Evolutionary conservation across 1,284 basidiomycete genomes (phyloP).

Genomic region (Apiotrichum brassicae): DNA sequence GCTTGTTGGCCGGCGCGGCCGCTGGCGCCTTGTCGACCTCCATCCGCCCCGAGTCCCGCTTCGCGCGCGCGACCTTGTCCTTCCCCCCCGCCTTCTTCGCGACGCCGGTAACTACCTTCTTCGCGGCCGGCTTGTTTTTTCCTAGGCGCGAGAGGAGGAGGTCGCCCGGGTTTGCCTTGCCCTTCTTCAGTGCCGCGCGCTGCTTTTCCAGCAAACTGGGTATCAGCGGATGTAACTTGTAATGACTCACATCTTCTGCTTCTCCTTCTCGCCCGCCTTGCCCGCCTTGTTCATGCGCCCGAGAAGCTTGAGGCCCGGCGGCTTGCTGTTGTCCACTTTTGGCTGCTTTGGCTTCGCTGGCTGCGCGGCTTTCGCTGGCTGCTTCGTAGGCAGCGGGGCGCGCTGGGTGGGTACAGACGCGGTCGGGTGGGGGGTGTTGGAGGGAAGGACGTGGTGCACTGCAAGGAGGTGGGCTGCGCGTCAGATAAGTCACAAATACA

Average conservation of each 20-base stretch:
- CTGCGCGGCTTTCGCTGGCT: background rate
- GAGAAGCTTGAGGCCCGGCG: slow-evolving; percentile 34
- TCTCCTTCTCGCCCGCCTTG: slow-evolving; percentile 22
- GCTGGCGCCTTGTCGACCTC: slow-evolving; percentile 25
- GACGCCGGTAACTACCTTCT: background rate
- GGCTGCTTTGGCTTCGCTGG: slow-evolving; percentile 42
- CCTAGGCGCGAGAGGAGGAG: slow-evolving; percentile 32
- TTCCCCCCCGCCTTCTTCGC: slow-evolving; percentile 6
- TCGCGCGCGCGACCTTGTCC: slow-evolving; percentile 30
- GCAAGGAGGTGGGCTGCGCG: slow-evolving; percentile 29
- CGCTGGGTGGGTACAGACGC: background rate
- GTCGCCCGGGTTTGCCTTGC: slow-evolving; percentile 18
- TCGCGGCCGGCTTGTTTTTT: slow-evolving; percentile 8
- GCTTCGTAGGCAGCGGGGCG: background rate
- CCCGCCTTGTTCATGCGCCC: slow-evolving; percentile 27
- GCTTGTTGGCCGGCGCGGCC: slow-evolving; percentile 3
- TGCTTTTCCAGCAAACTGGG: slow-evolving; percentile 36
- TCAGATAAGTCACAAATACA: background rate
- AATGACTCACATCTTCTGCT: slow-evolving; percentile 30
- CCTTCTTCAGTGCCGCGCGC: slow-evolving; percentile 29
- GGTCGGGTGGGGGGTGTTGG: slow-evolving; percentile 24
- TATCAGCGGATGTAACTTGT: background rate
- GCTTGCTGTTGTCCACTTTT: slow-evolving; percentile 6
- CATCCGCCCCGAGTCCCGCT: slow-evolving; percentile 22
- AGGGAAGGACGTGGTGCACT: slow-evolving; percentile 37